Conservation (phyloP, 108 stramenopile genomes). For the Cylindrotheca fusiformis region DNA sequence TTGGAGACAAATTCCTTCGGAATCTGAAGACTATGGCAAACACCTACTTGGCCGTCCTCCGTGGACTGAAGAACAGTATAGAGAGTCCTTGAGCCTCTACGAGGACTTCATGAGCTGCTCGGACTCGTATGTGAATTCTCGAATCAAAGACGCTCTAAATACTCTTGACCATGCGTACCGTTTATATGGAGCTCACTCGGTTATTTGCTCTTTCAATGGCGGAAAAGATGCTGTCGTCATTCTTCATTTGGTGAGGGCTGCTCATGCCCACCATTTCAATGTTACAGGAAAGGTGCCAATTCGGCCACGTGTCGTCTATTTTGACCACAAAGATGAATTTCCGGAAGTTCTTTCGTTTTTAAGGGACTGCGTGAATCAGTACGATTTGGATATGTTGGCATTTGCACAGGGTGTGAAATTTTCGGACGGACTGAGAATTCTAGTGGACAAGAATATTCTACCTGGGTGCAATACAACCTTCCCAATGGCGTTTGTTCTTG, state of each 20-base stretch:
- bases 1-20: constrained; percentile 27
- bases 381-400: constrained; percentile 88
- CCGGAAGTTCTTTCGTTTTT: constrained; percentile 62
- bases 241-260: constrained; percentile 91
- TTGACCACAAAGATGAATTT: constrained; percentile 82
- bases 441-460: constrained; percentile 56
- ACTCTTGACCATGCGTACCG: constrained; percentile 75
- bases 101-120: constrained; percentile 50
- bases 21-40: constrained; percentile 14
- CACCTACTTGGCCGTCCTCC: constrained; percentile 21
- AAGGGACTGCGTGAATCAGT: constrained; percentile 58
- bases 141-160: constrained; percentile 59
- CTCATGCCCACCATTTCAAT: constrained; percentile 70
- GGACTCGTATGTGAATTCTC: constrained; percentile 54
- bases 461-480: constrained; percentile 22
- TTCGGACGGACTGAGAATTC: constrained; percentile 54
- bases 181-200: constrained; percentile 71
- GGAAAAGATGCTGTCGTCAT: constrained; percentile 98
- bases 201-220: constrained; percentile 95
- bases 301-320: constrained; percentile 78
- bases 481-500: constrained; percentile 92
- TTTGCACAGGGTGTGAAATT: constrained; percentile 69
- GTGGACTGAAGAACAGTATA: constrained; percentile 66
- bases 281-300: constrained; percentile 15
- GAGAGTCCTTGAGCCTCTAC: constrained; percentile 58